Conservation (phyloP, 306 rosid species). For the Vigna nakashimae region DNA sequence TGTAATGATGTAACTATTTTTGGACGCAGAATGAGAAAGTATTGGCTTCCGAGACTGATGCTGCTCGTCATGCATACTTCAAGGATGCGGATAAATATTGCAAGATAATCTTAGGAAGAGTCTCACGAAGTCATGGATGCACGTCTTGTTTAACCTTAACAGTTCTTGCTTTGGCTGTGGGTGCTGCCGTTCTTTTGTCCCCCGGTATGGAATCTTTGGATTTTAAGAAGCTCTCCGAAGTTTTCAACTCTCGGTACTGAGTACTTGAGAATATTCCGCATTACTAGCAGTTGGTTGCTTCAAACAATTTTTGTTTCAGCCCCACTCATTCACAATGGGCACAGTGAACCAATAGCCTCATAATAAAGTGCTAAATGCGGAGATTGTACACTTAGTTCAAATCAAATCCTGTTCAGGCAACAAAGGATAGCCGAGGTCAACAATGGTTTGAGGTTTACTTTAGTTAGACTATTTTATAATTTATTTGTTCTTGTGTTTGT, state of each 20-base stretch:
- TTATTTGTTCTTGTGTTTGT: conserved; percentile 46
- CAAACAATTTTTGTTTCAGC: conserved; percentile 42
- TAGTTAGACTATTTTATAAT: conserved; percentile 59
- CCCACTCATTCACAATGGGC: conserved; percentile 34
- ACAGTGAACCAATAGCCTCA: conserved; percentile 47
- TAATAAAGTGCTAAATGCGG: conserved; percentile 54
- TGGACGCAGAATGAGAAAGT: conserved; percentile 75
- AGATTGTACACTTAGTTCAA: conserved; percentile 56
- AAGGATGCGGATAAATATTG: conserved; percentile 84
- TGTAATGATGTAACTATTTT: conserved; percentile 40
- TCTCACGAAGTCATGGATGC: conserved; percentile 72
- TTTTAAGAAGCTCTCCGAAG: conserved; percentile 63
- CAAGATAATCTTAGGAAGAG: conserved; percentile 63
- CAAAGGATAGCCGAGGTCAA: conserved; percentile 56
- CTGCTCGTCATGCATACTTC: conserved; percentile 49
- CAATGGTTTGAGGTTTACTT: conserved; percentile 50
- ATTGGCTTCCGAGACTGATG: conserved; percentile 60
- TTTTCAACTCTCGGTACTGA: conserved; percentile 57
- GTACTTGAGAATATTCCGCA: conserved; percentile 50
- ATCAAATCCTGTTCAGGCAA: conserved; percentile 48
- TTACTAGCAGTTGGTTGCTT: conserved; percentile 45
- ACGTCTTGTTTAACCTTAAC: conserved; percentile 59
- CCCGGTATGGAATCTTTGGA: conserved; percentile 65
- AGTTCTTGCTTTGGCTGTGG: conserved; percentile 65
- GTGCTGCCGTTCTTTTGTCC: conserved; percentile 68